These are phyloP conservation scores for Mediolabrus comicus DNA, from an alignment of 108 stramenopile species.

Conservation along the genomic window DNA sequence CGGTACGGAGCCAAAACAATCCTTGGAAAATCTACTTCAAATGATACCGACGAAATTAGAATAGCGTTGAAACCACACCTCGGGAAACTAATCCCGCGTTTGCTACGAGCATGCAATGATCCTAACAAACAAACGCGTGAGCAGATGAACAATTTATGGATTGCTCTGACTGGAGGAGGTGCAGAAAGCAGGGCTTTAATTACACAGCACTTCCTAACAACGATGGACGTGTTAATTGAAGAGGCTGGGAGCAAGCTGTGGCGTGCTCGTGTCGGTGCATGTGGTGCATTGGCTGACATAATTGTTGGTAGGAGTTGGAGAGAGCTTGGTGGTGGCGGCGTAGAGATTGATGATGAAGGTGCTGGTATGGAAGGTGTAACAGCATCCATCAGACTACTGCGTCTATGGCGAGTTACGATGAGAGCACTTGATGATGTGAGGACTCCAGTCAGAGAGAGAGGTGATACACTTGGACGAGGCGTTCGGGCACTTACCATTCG, in stretches of 20 bases:
- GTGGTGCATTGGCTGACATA: slow-evolving; percentile 76
- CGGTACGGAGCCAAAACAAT: slow-evolving; percentile 63
- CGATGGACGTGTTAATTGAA: slow-evolving; percentile 70
- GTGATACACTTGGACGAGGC: slow-evolving; percentile 64
- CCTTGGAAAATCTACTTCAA: slow-evolving; percentile 53
- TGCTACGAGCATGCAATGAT: slow-evolving; percentile 79
- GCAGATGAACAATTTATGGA: slow-evolving; percentile 80
- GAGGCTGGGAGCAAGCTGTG: slow-evolving; percentile 78
- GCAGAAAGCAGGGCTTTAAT: slow-evolving; percentile 66
- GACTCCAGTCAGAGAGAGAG: slow-evolving; percentile 66
- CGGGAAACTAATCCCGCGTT: slow-evolving; percentile 71
- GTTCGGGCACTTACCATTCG: slow-evolving; percentile 66
- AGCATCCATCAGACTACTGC: slow-evolving; percentile 68
- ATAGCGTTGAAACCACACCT: slow-evolving; percentile 67
- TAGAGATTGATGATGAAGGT: slow-evolving; percentile 67
- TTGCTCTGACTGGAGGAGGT: slow-evolving; percentile 82
- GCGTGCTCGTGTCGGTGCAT: slow-evolving; percentile 75
- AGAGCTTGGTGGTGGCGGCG: slow-evolving; percentile 73
- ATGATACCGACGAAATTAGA: slow-evolving; percentile 55
- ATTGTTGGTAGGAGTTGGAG: slow-evolving; percentile 82
- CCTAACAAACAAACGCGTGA: slow-evolving; percentile 84
- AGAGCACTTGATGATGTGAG: slow-evolving; percentile 84
- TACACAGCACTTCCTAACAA: slow-evolving; percentile 58
- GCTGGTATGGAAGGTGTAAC: slow-evolving; percentile 16
- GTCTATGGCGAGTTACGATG: slow-evolving; percentile 68